These are phyloP conservation scores for Debaryomyces sp. DNA, from an alignment of 1,139 yeast genomes.

Conservation along the genomic window DNA sequence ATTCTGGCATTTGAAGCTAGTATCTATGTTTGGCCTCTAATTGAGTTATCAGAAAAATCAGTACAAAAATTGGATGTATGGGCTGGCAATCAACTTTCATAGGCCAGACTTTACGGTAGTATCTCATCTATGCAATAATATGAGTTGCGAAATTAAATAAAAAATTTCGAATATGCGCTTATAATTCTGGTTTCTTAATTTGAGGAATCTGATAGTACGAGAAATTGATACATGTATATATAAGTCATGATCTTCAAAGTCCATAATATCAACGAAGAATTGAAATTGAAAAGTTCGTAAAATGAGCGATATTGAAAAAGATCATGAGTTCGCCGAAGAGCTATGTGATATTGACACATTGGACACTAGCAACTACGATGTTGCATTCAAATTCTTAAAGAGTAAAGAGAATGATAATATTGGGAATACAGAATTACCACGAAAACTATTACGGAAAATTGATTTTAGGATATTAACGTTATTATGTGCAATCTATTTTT, in stretches of 20 bases:
- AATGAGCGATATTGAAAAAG: slow-evolving; percentile 3
- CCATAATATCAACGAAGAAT: background rate
- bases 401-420: slow-evolving; percentile 89
- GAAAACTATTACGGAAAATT: slow-evolving; percentile 15
- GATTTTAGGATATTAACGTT: slow-evolving; percentile 26
- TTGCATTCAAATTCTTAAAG: slow-evolving; percentile 51
- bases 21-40: background rate
- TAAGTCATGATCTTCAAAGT: background rate
- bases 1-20: background rate
- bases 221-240: background rate
- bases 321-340: background rate
- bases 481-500: slow-evolving; percentile 33
- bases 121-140: background rate
- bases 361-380: background rate
- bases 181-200: background rate
- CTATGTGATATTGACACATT: background rate
- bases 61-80: background rate
- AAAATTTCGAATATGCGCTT: slow-evolving; percentile 4
- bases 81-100: background rate
- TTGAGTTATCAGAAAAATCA: background rate
- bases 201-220: background rate
- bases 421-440: slow-evolving; percentile 31
- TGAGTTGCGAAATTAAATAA: background rate
- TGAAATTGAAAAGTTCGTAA: background rate
- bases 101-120: background rate